phyloP scores from a whole-genome alignment of 192 early-diverging fungal genomes.

The Podila clonocystis region DNA sequence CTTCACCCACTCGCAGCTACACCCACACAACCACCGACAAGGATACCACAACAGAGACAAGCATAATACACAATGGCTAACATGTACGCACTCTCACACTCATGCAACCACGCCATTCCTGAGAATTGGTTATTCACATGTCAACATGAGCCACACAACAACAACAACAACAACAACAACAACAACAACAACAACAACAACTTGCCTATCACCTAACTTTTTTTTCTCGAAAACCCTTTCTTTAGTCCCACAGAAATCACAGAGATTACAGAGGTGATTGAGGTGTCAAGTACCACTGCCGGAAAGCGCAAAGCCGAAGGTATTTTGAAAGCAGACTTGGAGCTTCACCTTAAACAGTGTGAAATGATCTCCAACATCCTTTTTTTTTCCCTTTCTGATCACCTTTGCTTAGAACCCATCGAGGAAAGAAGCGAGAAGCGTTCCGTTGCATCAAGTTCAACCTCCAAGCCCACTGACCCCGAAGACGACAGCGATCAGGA shows the following conservation, averaged over 20 bases:
- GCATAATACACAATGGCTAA: neutral
- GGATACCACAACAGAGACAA: neutral
- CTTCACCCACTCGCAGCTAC: neutral
- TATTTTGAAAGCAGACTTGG: neutral
- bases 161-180: too few species aligned
- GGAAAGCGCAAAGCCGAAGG: constrained; percentile 45
- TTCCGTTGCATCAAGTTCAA: constrained; percentile 29
- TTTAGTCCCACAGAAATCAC: neutral
- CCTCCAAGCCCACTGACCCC: constrained; percentile 11
- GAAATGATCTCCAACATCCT: neutral
- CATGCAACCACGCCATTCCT: too few species aligned
- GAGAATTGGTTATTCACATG: too few species aligned
- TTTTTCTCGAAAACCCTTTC: neutral
- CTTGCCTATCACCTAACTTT: neutral
- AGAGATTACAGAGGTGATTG: neutral
- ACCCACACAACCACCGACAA: neutral
- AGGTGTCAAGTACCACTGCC: neutral
- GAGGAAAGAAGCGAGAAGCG: constrained; percentile 21
- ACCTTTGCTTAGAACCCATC: constrained; percentile 17
- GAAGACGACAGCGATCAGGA: constrained; percentile 46
- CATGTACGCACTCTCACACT: neutral
- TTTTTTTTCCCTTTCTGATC: too few species aligned
- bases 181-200: too few species aligned
- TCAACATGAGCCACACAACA: too few species aligned
- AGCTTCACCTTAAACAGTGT: too few species aligned